Percentiles rank a stretch among this genome's conserved stretches.
These are phyloP conservation scores for Castanospermum australe DNA, from an alignment of 306 rosid species.

Conservation along the genomic window DNA sequence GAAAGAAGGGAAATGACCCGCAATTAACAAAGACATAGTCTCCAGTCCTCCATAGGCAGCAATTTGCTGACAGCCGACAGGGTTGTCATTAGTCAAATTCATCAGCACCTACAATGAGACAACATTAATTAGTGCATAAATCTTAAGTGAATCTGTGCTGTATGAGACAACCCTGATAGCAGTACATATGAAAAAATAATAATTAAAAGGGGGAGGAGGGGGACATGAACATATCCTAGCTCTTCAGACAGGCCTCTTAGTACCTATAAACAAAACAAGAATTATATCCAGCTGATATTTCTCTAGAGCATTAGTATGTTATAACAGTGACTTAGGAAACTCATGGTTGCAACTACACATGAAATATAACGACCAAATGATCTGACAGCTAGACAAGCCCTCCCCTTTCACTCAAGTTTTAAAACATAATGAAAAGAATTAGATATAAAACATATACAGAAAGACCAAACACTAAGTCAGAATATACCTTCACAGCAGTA, in stretches of 20 bases:
- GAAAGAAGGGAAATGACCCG: slow-evolving; percentile 84
- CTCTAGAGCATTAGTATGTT: neutral
- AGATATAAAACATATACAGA: neutral
- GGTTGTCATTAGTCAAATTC: slow-evolving; percentile 96
- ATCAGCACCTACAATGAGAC: slow-evolving; percentile 77
- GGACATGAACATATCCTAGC: neutral
- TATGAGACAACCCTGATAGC: slow-evolving; percentile 5
- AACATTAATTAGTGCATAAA: slow-evolving; percentile 4
- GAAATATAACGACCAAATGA: neutral
- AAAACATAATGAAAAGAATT: slow-evolving; percentile 3
- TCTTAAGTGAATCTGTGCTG: neutral
- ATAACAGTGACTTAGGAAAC: slow-evolving; percentile 14
- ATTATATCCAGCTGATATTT: slow-evolving; percentile 8
- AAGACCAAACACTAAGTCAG: slow-evolving; percentile 9
- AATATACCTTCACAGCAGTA: slow-evolving; percentile 70
- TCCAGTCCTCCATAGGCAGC: slow-evolving; percentile 88
- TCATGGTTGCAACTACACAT: slow-evolving; percentile 1
- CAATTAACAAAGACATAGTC: slow-evolving; percentile 85
- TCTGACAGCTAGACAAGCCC: slow-evolving; percentile 8
- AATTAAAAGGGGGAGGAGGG: neutral
- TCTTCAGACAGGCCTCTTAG: neutral
- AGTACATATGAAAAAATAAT: neutral
- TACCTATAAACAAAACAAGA: slow-evolving; percentile 4
- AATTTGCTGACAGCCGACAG: slow-evolving; percentile 88
- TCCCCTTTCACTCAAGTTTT: slow-evolving; percentile 18